Percentiles rank a stretch among this genome's conserved stretches.
These are phyloP conservation scores for Saccharomycodes ludwigii DNA, from an alignment of 805 yeast genomes.

Conservation along the genomic window DNA sequence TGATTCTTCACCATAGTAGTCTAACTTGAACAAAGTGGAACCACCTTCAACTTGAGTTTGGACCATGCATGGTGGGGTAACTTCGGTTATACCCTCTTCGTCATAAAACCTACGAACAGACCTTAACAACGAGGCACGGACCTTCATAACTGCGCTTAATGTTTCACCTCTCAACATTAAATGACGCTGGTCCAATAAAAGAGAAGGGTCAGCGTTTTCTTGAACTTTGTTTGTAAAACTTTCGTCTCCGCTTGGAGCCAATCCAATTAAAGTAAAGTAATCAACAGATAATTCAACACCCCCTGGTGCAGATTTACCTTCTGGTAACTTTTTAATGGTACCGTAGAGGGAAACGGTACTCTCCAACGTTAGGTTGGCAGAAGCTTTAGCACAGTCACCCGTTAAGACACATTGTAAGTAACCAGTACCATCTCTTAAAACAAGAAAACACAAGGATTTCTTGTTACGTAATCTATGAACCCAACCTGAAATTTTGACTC, in stretches of 20 bases:
- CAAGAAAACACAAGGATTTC: conserved; percentile 83
- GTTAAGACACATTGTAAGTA: conserved; percentile 74
- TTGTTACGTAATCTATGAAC: conserved; percentile 87
- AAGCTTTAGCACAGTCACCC: conserved; percentile 88
- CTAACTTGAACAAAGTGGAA: conserved; percentile 82
- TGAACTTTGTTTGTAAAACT: conserved; percentile 89
- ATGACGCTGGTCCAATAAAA: conserved; percentile 90
- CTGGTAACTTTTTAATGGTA: conserved; percentile 71
- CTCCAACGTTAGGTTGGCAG: conserved; percentile 78
- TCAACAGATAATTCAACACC: conserved; percentile 90
- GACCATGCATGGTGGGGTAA: conserved; percentile 99
- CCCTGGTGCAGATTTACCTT: conserved; percentile 95
- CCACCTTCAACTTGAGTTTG: conserved; percentile 99
- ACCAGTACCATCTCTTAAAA: conserved; percentile 93
- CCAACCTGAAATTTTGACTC: conserved; percentile 89
- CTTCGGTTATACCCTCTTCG: conserved; percentile 73
- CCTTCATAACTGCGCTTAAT: conserved; percentile 83
- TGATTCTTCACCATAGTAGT: conserved; percentile 96
- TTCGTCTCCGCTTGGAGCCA: conserved; percentile 95
- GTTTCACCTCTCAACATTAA: conserved; percentile 95
- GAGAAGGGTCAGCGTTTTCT: conserved; percentile 87
- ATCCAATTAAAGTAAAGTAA: conserved; percentile 77
- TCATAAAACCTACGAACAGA: conserved; percentile 65
- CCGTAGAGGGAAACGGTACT: conserved; percentile 76
- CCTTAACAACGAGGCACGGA: conserved; percentile 68